A percentile compares a stretch with the other conserved stretches of the same genome.
Evolutionary conservation across 2,329 filamentous ascomycete species (phyloP).

Genomic region (Coniochaeta hoffmannii): DNA sequence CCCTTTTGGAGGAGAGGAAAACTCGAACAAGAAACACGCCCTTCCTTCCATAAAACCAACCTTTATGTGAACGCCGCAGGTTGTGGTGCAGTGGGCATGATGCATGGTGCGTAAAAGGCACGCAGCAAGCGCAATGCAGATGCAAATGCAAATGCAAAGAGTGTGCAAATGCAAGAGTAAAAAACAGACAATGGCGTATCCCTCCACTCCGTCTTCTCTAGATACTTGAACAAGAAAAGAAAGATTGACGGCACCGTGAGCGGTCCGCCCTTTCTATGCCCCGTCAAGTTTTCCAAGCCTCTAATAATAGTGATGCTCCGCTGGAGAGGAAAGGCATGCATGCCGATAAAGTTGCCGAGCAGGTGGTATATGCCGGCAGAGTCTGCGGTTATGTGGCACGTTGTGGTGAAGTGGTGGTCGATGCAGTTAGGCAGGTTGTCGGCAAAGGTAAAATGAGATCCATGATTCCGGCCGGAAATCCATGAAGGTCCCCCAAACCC

Average conservation of each 20-base stretch:
- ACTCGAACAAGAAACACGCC: slow-evolving; percentile 2
- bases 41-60: not conserved
- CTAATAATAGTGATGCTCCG: not conserved
- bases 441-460: not conserved
- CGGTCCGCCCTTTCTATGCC: not conserved
- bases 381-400: not conserved
- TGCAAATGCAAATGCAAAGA: not conserved
- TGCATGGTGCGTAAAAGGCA: not conserved
- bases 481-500: not conserved
- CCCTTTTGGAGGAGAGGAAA: not conserved
- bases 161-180: too few species aligned
- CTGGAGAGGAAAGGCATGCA: not conserved
- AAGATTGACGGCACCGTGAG: not conserved
- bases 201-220: not conserved
- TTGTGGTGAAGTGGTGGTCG: not conserved
- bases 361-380: not conserved
- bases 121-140: not conserved
- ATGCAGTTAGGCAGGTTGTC: not conserved
- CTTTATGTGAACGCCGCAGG: not conserved
- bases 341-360: not conserved
- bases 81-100: slow-evolving; percentile 2
- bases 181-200: not conserved
- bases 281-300: not conserved
- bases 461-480: too few species aligned
- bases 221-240: not conserved